phyloP scores from a whole-genome alignment of 192 early-diverging fungal species.

The Backusella parvicylindrica region DNA sequence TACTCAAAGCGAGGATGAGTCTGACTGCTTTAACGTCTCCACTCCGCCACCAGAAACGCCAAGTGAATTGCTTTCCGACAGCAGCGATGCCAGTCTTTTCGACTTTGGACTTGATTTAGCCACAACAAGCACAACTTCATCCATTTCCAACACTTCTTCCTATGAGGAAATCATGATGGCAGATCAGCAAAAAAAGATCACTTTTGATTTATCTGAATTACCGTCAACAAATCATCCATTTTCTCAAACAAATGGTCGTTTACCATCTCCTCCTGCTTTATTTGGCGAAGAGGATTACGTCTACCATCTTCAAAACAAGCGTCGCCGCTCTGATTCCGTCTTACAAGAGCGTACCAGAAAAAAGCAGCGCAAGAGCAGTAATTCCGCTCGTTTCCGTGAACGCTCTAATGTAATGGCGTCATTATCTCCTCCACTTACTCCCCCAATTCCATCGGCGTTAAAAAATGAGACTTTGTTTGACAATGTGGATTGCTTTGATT shows the following conservation, averaged over 20 bases:
- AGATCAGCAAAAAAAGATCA: neutral
- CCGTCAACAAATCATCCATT: neutral
- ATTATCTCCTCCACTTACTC: slow-evolving; percentile 6
- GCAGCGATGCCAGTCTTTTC: neutral
- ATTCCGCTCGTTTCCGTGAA: neutral
- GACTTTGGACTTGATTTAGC: slow-evolving; percentile 12
- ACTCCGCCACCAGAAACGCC: neutral
- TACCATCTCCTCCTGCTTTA: neutral
- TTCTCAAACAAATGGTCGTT: neutral
- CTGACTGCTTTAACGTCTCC: neutral
- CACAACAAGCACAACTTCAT: neutral
- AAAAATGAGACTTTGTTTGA: slow-evolving; percentile 6
- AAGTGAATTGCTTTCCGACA: neutral
- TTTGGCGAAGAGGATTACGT: neutral
- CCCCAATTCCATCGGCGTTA: neutral
- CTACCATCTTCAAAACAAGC: slow-evolving; percentile 1
- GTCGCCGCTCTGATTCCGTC: slow-evolving; percentile 7
- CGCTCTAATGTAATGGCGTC: neutral
- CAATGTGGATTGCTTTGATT: slow-evolving; percentile 6
- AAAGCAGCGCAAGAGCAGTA: neutral
- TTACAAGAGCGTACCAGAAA: slow-evolving; percentile 8
- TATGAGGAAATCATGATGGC: neutral
- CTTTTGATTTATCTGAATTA: neutral
- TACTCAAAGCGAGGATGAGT: slow-evolving; percentile 13
- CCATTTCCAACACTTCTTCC: neutral